These are phyloP conservation scores for Colletotrichum sp. DNA, from an alignment of 2,329 filamentous ascomycete species.

Conservation along the genomic window DNA sequence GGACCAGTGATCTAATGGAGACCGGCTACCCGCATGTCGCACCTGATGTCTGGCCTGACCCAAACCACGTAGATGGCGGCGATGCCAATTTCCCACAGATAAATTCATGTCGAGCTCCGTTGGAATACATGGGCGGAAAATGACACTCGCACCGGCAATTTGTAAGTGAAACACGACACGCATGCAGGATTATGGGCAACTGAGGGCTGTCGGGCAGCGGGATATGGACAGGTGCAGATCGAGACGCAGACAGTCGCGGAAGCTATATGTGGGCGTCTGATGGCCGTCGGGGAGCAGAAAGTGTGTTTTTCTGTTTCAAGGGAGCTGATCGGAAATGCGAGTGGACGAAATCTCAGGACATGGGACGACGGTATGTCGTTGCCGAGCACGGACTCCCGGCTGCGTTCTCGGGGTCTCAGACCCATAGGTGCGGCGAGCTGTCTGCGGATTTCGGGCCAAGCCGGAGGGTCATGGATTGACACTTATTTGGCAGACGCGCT, in stretches of 20 bases:
- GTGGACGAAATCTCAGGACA: background rate
- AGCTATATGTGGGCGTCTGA: background rate
- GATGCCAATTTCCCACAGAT: background rate
- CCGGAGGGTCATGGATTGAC: background rate
- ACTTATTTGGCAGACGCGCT: background rate
- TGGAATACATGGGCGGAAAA: background rate
- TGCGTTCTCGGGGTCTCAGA: background rate
- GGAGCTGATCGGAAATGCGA: background rate
- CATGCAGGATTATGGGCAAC: background rate
- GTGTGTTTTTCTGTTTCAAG: constrained; percentile 5
- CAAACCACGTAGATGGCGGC: background rate
- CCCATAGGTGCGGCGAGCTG: background rate
- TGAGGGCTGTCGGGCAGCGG: background rate
- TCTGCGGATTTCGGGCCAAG: constrained; percentile 1
- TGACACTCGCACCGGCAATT: background rate
- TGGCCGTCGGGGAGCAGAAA: background rate
- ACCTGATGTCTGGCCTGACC: background rate
- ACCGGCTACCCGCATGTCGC: background rate
- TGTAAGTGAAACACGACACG: background rate
- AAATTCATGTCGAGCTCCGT: background rate
- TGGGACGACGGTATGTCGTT: constrained; percentile 6
- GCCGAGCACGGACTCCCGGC: background rate
- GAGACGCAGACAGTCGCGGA: constrained; percentile 2
- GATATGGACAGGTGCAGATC: background rate
- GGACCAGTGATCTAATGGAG: background rate